Base-by-base conservation (phyloP, 2,329 filamentous ascomycete genomes). In the Phyllosticta citriasiana region DNA sequence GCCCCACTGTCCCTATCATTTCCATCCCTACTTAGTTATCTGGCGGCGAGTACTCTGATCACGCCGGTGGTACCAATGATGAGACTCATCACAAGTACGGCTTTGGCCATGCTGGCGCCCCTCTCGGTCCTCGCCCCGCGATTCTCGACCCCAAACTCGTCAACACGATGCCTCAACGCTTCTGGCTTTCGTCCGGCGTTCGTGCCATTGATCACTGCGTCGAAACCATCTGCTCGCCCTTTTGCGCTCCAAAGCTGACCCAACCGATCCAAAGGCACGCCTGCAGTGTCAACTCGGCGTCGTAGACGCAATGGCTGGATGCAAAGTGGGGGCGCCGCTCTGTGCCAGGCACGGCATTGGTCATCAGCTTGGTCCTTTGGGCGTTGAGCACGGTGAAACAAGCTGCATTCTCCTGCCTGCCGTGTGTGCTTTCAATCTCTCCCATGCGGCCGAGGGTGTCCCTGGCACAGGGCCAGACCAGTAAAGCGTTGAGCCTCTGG, bases 321-420 rank as follows among this genome's bases (percentile, higher is more conserved):
- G 75, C 64, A 67, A 69, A 30, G 70, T 68, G 2, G 76, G 72
- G 0, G 74, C 76, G 62, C 78, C 60, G 0, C 70, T 76, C 66
- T 71, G 75, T 8, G 75, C 66, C 0, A 73, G 70, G 53, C 76
- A 78, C 65, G 75, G 69, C 1, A 77, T 77, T 53, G 76, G 76
- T 16, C 75, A 77, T 64, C 76, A 77, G 61, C 64, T 81, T 57
- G 73, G 70, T 14, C 82, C 82, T 0, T 68, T 82, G 2, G 82
- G 82, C 0, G 82, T 85, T 2, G 79, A 80, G 0, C 83, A 86
- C 66, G 83, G 83, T 10, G 82, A 84, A 69, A 86, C 82, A 27
- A 83, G 79, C 65, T 86, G 79, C 67, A 78, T 81, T 54, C 73
- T 83, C 60, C 73, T 80, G 40, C 82, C 83, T 0, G 77, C 79